Conservation (phyloP, 2,329 filamentous ascomycete species). For the Cladosporium colombiae region DNA sequence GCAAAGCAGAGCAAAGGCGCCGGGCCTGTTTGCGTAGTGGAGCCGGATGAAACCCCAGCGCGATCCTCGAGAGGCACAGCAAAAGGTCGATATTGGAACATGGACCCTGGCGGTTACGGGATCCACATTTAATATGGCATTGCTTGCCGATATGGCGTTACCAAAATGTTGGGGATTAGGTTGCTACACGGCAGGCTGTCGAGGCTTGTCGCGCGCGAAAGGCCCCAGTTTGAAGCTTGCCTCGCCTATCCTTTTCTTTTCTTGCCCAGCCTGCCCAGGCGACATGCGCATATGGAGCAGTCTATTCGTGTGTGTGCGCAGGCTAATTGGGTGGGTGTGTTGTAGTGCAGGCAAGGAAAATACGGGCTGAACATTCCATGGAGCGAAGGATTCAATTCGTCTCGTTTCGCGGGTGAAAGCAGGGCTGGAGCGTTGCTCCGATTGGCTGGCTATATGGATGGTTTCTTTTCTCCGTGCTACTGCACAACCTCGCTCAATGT, state of each 20-base stretch:
- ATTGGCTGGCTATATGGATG: slow-evolving; percentile 3
- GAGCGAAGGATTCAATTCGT: not conserved
- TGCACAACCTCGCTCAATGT: not conserved
- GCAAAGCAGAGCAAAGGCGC: not conserved
- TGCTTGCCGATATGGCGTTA: slow-evolving; percentile 14
- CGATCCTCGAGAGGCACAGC: not conserved
- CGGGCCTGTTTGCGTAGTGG: not conserved
- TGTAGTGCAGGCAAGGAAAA: not conserved
- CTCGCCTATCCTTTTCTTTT: not conserved
- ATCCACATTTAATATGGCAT: slow-evolving; percentile 14
- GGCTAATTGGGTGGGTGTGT: not conserved
- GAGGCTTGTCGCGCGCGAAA: not conserved
- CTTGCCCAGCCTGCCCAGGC: not conserved
- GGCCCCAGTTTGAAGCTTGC: not conserved
- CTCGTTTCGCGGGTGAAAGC: no score
- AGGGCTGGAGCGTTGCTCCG: not conserved
- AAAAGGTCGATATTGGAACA: not conserved
- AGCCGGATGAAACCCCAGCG: not conserved
- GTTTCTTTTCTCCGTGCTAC: not conserved
- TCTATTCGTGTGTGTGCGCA: not conserved
- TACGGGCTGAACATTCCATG: not conserved
- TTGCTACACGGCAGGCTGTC: not conserved
- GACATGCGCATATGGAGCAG: not conserved
- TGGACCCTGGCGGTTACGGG: not conserved
- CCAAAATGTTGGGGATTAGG: slow-evolving; percentile 11